A percentile compares a stretch with the other conserved stretches of the same genome.
phyloP scores from a whole-genome alignment of 768 basidiomycete genomes.

The Tricholoma sp. region DNA sequence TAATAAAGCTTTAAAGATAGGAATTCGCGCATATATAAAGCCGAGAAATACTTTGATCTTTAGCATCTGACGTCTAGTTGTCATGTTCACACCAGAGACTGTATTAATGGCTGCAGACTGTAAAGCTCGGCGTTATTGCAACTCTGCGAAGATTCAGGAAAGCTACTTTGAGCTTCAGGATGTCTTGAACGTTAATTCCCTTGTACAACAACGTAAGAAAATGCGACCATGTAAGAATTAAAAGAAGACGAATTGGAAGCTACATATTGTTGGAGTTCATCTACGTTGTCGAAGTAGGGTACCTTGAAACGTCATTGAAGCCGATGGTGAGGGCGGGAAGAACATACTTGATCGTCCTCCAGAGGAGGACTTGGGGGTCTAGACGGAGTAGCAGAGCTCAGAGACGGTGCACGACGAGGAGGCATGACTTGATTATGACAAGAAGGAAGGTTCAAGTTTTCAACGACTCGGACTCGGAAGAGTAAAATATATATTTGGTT shows the following conservation, averaged over 20 bases:
- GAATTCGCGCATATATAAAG: slow-evolving; percentile 15
- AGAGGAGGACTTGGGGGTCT: slow-evolving; percentile 38
- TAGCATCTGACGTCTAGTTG: slow-evolving; percentile 79
- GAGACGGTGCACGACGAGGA: slow-evolving; percentile 48
- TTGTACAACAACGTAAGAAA: slow-evolving; percentile 24
- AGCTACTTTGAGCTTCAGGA: slow-evolving; percentile 81
- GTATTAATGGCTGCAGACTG: slow-evolving; percentile 81
- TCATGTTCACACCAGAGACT: slow-evolving; percentile 86
- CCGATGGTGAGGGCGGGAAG: not conserved
- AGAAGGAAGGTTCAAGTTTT: too few relatives aligned
- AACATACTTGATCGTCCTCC: not conserved
- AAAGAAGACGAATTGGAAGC: slow-evolving; percentile 10
- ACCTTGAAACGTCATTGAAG: slow-evolving; percentile 28
- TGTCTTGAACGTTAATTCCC: slow-evolving; percentile 96
- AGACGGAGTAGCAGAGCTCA: slow-evolving; percentile 41
- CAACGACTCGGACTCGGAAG: too few relatives aligned
- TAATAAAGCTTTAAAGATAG: slow-evolving; percentile 23
- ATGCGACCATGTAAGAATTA: not conserved
- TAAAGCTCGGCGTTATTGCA: slow-evolving; percentile 4
- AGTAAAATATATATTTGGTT: not conserved
- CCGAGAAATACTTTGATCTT: slow-evolving; percentile 76
- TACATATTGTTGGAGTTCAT: slow-evolving; percentile 81
- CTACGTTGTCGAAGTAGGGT: slow-evolving; percentile 72
- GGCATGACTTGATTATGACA: slow-evolving; percentile 22
- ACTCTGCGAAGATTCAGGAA: slow-evolving; percentile 12